Percentiles rank a stretch among this genome's conserved stretches.
phyloP scores from a whole-genome alignment of 192 early-diverging fungal species.

The Diversispora epigaea region DNA sequence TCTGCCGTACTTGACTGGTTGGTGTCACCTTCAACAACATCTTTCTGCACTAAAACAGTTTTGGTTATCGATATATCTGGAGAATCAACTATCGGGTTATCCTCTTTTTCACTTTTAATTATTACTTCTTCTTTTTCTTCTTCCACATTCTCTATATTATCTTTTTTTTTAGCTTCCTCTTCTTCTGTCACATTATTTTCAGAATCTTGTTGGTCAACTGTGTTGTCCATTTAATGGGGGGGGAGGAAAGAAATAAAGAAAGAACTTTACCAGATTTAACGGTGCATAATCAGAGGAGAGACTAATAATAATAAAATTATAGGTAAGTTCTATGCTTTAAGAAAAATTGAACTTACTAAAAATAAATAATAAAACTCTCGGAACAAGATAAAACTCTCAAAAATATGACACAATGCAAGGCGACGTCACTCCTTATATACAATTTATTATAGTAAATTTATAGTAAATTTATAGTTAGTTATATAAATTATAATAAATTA shows the following conservation, averaged over 20 bases:
- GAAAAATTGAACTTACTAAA: slow-evolving; percentile 1
- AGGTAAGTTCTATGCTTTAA: background rate
- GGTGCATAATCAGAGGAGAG: slow-evolving; percentile 5
- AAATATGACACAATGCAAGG: background rate
- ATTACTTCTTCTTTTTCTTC: background rate
- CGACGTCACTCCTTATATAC: background rate
- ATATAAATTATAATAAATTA: background rate
- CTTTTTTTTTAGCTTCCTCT: background rate
- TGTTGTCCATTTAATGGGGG: slow-evolving; percentile 26
- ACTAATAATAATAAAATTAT: background rate
- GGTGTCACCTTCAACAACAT: slow-evolving; percentile 16
- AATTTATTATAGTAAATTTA: background rate
- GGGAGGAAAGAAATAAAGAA: slow-evolving; percentile 8
- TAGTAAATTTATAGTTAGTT: background rate
- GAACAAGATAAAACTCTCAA: background rate
- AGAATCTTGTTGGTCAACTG: slow-evolving; percentile 6
- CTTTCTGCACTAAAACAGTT: background rate
- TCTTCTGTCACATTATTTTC: slow-evolving; percentile 12
- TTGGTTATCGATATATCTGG: background rate
- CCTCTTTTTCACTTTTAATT: background rate
- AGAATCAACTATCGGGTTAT: background rate
- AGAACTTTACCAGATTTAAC: background rate
- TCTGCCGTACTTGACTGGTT: background rate
- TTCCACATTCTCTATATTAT: background rate
- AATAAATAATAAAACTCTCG: background rate